Evolutionary conservation across 1,284 basidiomycete species (phyloP).

Genomic region (Malassezia psittaci): DNA sequence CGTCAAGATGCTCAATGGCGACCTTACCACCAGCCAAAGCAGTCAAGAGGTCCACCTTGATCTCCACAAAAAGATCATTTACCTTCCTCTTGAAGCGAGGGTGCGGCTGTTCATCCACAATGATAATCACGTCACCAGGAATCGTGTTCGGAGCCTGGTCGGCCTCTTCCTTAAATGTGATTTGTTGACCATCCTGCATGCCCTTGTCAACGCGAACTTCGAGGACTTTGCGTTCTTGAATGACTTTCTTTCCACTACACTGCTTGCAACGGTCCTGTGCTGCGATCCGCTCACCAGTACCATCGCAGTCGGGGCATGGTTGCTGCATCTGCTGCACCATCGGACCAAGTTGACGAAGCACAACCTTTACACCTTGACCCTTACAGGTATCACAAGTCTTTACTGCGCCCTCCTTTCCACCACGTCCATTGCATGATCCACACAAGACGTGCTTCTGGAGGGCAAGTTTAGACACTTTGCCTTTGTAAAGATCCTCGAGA

Average conservation of each 20-base stretch:
- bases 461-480: constrained; percentile 95
- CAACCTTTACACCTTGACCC: constrained; percentile 84
- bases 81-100: constrained; percentile 83
- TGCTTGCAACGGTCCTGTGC: constrained; percentile 81
- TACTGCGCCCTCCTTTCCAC: constrained; percentile 93
- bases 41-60: constrained; percentile 85
- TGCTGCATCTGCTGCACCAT: constrained; percentile 99
- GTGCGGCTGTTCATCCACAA: constrained; percentile 91
- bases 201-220: constrained; percentile 99
- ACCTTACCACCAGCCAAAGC: constrained; percentile 88
- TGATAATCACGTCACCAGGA: constrained; percentile 92
- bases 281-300: constrained; percentile 86
- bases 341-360: constrained; percentile 89
- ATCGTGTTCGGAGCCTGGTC: constrained; percentile 85
- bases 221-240: constrained; percentile 90
- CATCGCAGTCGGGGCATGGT: constrained; percentile 82
- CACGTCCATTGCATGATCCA: constrained; percentile 83
- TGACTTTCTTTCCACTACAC: constrained; percentile 91
- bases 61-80: constrained; percentile 76
- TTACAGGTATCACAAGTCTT: constrained; percentile 67
- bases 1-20: constrained; percentile 83
- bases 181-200: constrained; percentile 95
- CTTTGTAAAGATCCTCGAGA: constrained; percentile 95
- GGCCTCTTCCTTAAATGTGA: constrained; percentile 86
- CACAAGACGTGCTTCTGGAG: constrained; percentile 93